phyloP scores from a whole-genome alignment of 176 grass and related monocot genomes.

The Neostapfia colusana region DNA sequence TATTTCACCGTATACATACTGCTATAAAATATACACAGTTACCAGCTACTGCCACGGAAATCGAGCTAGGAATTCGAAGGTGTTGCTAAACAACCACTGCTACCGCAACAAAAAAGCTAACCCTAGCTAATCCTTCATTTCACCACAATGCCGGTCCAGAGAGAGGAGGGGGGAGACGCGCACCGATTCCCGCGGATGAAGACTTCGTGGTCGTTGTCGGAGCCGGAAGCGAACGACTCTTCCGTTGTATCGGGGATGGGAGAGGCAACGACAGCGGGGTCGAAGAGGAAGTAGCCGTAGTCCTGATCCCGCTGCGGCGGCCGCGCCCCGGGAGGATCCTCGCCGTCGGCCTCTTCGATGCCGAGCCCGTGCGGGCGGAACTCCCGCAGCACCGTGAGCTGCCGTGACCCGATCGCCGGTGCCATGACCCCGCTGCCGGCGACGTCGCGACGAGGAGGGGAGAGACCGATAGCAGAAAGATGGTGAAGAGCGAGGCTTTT shows the following conservation, averaged over 20 bases:
- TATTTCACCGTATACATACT: background rate
- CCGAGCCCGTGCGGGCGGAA: conserved; percentile 78
- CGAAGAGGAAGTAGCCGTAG: conserved; percentile 82
- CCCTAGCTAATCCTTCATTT: background rate
- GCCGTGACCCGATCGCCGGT: conserved; percentile 51
- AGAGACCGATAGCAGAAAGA: background rate
- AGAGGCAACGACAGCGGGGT: conserved; percentile 50
- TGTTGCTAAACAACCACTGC: background rate
- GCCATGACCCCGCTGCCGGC: conserved; percentile 10
- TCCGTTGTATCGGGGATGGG: conserved; percentile 28
- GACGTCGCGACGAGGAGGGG: background rate
- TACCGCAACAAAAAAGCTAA: background rate
- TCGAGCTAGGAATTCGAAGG: background rate
- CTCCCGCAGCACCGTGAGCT: conserved; percentile 72
- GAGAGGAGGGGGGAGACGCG: background rate
- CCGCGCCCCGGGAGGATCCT: conserved; percentile 34
- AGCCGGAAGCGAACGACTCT: conserved; percentile 36
- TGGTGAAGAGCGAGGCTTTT: background rate
- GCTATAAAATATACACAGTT: background rate
- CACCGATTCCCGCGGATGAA: conserved; percentile 89
- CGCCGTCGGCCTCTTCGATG: conserved; percentile 67
- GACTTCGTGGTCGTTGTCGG: conserved; percentile 89
- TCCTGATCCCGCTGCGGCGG: conserved; percentile 56
- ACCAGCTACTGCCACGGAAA: background rate
- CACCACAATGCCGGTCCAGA: background rate